These are phyloP conservation scores for Pythium insidiosum DNA, from an alignment of 352 stramenopile genomes.

Conservation along the genomic window DNA sequence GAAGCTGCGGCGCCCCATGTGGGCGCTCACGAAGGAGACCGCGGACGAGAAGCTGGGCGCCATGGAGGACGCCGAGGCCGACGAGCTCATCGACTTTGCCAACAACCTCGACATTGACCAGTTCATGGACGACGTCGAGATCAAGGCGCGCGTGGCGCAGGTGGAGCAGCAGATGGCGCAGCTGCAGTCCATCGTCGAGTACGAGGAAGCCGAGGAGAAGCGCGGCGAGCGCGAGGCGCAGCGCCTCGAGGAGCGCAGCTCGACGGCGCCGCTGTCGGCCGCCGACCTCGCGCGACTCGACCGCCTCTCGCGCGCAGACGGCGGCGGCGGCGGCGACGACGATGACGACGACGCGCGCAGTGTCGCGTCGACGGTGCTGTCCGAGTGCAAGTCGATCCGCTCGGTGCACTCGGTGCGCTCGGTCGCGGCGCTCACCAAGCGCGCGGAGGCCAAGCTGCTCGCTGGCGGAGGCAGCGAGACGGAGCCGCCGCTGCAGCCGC, in stretches of 20 bases:
- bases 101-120: constrained; percentile 91
- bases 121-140: constrained; percentile 91
- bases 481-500: constrained; percentile 31
- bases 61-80: constrained; percentile 75
- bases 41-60: constrained; percentile 68
- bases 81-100: constrained; percentile 91
- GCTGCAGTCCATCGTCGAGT: constrained; percentile 77
- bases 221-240: constrained; percentile 76
- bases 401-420: constrained; percentile 80
- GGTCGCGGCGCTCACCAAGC: constrained; percentile 60
- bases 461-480: not conserved
- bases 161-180: constrained; percentile 89
- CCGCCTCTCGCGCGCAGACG: constrained; percentile 1
- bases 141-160: constrained; percentile 72
- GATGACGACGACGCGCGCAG: constrained; percentile 60
- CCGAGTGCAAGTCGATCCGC: constrained; percentile 82
- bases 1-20: constrained; percentile 82
- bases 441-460: constrained; percentile 59
- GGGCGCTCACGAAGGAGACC: constrained; percentile 86
- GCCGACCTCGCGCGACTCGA: constrained; percentile 44
- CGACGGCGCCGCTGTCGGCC: constrained; percentile 27
- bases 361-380: constrained; percentile 69
- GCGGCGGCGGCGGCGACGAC: constrained; percentile 12
- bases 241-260: constrained; percentile 51
- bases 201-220: constrained; percentile 75